These are phyloP conservation scores for Adansonia digitata DNA, from an alignment of 345 rosid genomes.

Conservation along the genomic window DNA sequence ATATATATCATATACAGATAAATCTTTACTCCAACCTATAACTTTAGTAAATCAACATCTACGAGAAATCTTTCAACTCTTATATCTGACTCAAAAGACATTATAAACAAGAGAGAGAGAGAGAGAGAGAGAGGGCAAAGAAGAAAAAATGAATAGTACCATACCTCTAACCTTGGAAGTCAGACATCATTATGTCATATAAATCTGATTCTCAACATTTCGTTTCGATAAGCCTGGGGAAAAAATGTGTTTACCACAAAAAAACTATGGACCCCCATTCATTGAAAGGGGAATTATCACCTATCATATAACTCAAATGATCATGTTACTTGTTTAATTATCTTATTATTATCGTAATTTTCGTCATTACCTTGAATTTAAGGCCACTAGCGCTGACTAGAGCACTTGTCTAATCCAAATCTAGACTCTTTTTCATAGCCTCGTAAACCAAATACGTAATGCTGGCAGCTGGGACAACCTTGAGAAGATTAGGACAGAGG, in stretches of 20 bases:
- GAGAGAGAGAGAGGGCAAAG: neutral
- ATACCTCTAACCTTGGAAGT: neutral
- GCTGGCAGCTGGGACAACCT: slow-evolving; percentile 54
- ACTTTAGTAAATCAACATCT: neutral
- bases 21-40: neutral
- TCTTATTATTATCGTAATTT: slow-evolving; percentile 12
- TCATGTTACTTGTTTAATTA: slow-evolving; percentile 24
- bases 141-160: neutral
- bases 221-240: slow-evolving; percentile 25
- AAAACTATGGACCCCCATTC: slow-evolving; percentile 30
- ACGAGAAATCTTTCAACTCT: neutral
- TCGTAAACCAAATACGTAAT: slow-evolving; percentile 62
- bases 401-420: slow-evolving; percentile 35
- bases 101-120: neutral
- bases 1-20: neutral
- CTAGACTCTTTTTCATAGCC: slow-evolving; percentile 79
- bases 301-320: slow-evolving; percentile 28
- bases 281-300: slow-evolving; percentile 22
- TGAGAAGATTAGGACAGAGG: slow-evolving; percentile 82
- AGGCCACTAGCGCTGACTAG: neutral
- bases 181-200: neutral
- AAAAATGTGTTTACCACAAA: slow-evolving; percentile 21
- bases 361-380: slow-evolving; percentile 18
- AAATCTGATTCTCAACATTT: slow-evolving; percentile 21
- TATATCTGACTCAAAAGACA: neutral